phyloP scores from a whole-genome alignment of 169 alveolate species.

The Blepharisma undulans region DNA sequence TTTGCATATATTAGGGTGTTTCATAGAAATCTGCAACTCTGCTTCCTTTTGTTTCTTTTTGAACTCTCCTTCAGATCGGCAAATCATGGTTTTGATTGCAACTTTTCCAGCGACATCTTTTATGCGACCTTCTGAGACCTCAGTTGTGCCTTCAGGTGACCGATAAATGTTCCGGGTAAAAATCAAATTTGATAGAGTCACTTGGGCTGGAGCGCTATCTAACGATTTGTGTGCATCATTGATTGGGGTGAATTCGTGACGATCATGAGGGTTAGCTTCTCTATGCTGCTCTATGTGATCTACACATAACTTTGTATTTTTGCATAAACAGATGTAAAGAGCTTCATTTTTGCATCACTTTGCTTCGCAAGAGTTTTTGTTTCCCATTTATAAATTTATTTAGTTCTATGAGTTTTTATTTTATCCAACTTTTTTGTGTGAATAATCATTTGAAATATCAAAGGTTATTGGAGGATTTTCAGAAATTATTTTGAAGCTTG shows the following conservation, averaged over 20 bases:
- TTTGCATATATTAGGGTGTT: conserved; percentile 35
- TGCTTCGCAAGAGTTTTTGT: neutral
- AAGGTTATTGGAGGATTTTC: no score
- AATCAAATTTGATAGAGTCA: neutral
- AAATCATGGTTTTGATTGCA: conserved; percentile 26
- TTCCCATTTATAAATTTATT: conserved; percentile 19
- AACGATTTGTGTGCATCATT: neutral
- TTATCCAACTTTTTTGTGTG: no score
- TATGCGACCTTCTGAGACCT: conserved; percentile 31
- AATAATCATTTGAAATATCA: no score
- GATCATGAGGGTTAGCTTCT: neutral
- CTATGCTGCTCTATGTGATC: neutral
- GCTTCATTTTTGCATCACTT: neutral
- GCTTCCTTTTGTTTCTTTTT: conserved; percentile 11
- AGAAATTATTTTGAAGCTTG: no score
- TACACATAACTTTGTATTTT: neutral
- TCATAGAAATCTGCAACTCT: neutral
- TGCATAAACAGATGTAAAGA: neutral
- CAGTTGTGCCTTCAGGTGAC: conserved; percentile 42
- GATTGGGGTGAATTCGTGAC: neutral
- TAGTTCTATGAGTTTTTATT: no score
- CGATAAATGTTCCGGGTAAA: neutral
- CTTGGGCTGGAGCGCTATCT: neutral
- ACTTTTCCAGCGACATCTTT: neutral
- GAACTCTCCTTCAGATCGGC: conserved; percentile 26